Base-by-base conservation (phyloP, 495 filamentous ascomycete species). In the Podospora appendiculata region DNA sequence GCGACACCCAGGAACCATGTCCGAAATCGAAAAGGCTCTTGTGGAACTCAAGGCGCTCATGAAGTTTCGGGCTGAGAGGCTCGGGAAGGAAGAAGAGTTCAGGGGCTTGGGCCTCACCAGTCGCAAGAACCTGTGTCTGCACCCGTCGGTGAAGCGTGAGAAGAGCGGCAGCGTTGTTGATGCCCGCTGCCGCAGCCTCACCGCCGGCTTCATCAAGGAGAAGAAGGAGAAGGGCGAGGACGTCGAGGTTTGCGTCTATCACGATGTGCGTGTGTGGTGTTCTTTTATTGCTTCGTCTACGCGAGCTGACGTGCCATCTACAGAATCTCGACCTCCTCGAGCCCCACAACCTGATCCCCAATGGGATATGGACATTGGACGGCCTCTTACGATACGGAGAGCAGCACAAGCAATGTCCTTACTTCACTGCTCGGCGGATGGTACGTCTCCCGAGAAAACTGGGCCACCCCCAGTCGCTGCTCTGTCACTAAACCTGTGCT, bases 281-380 rank as follows among this genome's bases (percentile, higher is more conserved):
- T 17, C 42, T 36, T 18, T 18, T 38, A 6, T 16, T 18, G 10
- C 32, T 51, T 33, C 41, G 32, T 6, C 16, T 13, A 4, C 14
- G 33, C 9, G 13, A 56, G 33, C 57, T 60, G n/a, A 60, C 41
- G 25, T 10, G 7, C 4, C 1, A 1, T 6, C 12, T 12, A 8
- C 25, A 90, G 85, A 99, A 97, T 58, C 82, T 99, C 13, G 92
- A 97, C 65, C 77, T 91, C 10, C 83, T 96, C 36, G 94, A 99
- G 63, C 88, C 94, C 0, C 88, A 95, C 61, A 95, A 94, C 61
- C 79, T 97, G 6, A 81, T 99, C 6, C 92, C 93, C 1, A 85
- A 90, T 6, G 93, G 93, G 11, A 88, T 99, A 2, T 97, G 95
- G 79, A 96, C 93, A 0, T 77, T 99, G n/a, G 92, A 97, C 61